Conservation (phyloP, 2,329 filamentous ascomycete species). For the Fusarium nodosum region DNA sequence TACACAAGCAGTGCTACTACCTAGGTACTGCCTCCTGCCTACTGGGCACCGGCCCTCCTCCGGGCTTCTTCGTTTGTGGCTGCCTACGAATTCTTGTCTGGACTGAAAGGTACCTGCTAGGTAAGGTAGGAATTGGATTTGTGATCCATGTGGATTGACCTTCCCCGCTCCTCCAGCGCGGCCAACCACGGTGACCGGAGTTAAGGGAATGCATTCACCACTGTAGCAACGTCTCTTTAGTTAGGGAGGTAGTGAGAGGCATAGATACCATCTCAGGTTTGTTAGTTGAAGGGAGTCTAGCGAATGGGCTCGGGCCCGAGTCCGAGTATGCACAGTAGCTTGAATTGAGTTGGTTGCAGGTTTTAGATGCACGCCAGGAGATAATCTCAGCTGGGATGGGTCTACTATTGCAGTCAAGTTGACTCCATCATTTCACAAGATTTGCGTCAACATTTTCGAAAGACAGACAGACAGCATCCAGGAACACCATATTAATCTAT, state of each 20-base stretch:
- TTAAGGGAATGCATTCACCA: constrained; percentile 11
- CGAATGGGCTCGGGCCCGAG: constrained; percentile 1
- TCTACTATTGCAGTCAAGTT: not conserved
- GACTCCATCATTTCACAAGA: constrained; percentile 15
- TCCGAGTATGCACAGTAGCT: not conserved
- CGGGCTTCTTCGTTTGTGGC: constrained; percentile 1
- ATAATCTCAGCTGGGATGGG: constrained; percentile 1
- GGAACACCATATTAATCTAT: constrained; percentile 9
- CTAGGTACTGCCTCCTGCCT: not conserved
- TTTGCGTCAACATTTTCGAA: constrained; percentile 5
- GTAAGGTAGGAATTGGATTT: not conserved
- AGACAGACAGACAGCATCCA: constrained; percentile 3
- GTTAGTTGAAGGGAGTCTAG: constrained; percentile 10
- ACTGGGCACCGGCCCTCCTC: not conserved
- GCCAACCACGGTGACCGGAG: constrained; percentile 26
- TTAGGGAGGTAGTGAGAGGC: not conserved
- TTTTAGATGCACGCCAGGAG: constrained; percentile 1
- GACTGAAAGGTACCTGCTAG: not conserved
- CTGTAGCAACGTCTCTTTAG: not conserved
- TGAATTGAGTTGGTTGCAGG: not conserved
- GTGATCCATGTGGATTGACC: not conserved
- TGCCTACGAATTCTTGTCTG: not conserved
- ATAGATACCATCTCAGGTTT: not conserved
- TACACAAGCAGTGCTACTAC: not conserved
- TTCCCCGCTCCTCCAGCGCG: constrained; percentile 17